Evolutionary conservation across 2,329 filamentous ascomycete species (phyloP), one percentile per base, ranked within the genome.

Genomic region (Colletotrichum noveboracense): DNA sequence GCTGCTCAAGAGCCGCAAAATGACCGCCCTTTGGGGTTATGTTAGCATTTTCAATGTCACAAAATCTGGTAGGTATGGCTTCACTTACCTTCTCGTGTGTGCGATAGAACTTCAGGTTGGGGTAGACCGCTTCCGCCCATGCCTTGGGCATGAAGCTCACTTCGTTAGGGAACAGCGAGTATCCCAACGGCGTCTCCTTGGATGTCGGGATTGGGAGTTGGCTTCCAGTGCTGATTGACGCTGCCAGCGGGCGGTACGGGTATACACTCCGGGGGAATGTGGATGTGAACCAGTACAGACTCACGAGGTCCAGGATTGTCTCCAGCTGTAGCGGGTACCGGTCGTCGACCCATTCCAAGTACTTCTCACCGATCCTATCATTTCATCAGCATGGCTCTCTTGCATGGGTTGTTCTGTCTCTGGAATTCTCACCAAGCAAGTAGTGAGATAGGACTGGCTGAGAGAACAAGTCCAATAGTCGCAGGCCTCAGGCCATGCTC

Each of bases 271-370:
- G 85, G 0, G 88, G 85, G 56, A 86, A 86, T 8, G 85, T 88
- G 24, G 86, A 86, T 0, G 89, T 90, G 73, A 91, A 83, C 90
- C 90, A 92, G 79, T 91, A 92, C 6, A 92, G 78, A 3, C 86
- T 87, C 16, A 90, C 85, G 24, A 84, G 81, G n/a, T 86, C 85
- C 4, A 92, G 81, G 13, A 92, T 88, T 3, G 83, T 84, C 43
- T 87, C 80, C 9, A 88, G 73, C 1, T 82, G 78, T 55, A 66
- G 77, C 1, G 86, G 86, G 12, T 78, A 65, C 21, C 80, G 79
- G 6, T 82, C 78, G 75, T 91, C 89, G 3, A 83, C 84, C 90
- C 89, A 92, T 7, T 86, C 87, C 1, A 90, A 81, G 71, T 89
- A 89, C 79, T 91, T 92, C 78, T 92, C 90, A 6, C 88, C 89